A percentile compares a stretch with the other conserved stretches of the same genome.
Conservation (phyloP, 768 basidiomycete genomes). For the Astraeus odoratus region DNA sequence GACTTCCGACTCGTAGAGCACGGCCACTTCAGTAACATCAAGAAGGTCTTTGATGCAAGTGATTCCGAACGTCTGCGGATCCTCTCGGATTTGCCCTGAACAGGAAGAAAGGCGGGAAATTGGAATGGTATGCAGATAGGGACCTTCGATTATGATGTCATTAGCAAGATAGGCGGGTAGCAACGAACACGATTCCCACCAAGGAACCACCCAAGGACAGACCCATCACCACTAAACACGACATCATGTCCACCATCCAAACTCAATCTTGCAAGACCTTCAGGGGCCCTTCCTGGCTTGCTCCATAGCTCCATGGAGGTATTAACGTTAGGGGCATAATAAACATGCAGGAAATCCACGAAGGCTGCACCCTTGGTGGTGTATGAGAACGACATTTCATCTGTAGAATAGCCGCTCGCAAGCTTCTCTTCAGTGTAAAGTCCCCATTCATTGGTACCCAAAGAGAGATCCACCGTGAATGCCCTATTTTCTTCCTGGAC, state of each 20-base stretch:
- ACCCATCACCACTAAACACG: conserved; percentile 57
- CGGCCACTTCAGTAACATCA: conserved; percentile 50
- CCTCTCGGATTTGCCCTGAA: conserved; percentile 39
- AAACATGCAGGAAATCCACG: conserved; percentile 64
- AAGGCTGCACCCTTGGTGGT: conserved; percentile 46
- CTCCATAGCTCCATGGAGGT: conserved; percentile 52
- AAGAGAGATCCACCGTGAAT: conserved; percentile 45
- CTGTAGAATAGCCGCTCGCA: conserved; percentile 50
- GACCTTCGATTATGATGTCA: conserved; percentile 32
- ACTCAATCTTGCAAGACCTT: conserved; percentile 54
- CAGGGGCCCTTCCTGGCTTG: conserved; percentile 60
- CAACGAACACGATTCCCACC: conserved; percentile 33
- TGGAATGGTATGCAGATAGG: conserved; percentile 57
- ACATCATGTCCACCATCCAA: conserved; percentile 71
- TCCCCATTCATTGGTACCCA: conserved; percentile 38
- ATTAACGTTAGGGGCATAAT: conserved; percentile 42
- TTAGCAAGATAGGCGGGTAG: neutral
- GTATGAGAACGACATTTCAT: conserved; percentile 46
- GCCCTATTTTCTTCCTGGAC: conserved; percentile 50
- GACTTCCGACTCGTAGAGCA: conserved; percentile 57
- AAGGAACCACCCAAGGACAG: conserved; percentile 65
- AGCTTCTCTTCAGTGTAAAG: conserved; percentile 42
- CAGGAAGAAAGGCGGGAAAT: conserved; percentile 47
- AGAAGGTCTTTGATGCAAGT: conserved; percentile 51
- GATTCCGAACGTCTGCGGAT: conserved; percentile 52